Evolutionary conservation across 2,329 filamentous ascomycete genomes (phyloP).

Genomic region (Monilinia fructigena): DNA sequence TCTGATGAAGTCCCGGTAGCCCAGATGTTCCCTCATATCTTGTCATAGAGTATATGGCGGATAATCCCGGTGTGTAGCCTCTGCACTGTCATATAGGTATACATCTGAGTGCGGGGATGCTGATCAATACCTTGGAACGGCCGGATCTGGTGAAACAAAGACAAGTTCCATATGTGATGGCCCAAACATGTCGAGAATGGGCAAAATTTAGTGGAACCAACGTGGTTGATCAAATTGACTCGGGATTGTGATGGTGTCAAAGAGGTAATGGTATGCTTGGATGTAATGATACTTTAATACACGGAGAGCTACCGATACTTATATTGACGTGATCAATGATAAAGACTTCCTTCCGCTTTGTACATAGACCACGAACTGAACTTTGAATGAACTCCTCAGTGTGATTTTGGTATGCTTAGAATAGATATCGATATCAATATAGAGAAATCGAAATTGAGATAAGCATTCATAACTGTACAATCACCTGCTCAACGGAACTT

Average conservation of each 20-base stretch:
- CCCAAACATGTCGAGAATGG: constrained; percentile 54
- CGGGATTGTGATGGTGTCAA: constrained; percentile 40
- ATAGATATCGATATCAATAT: too few relatives aligned
- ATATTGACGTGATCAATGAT: too few relatives aligned
- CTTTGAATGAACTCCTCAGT: too few relatives aligned
- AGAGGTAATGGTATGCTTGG: too few relatives aligned
- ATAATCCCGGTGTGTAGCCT: constrained; percentile 55
- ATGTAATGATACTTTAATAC: too few relatives aligned
- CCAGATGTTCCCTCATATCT: constrained; percentile 36
- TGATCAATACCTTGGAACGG: constrained; percentile 39
- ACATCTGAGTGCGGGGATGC: constrained; percentile 46
- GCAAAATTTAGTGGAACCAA: constrained; percentile 48
- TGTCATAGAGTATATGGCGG: constrained; percentile 47
- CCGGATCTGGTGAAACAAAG: constrained; percentile 43
- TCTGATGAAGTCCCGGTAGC: constrained; percentile 39
- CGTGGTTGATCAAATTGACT: constrained; percentile 52
- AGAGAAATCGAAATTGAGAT: too few relatives aligned
- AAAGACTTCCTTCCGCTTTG: too few relatives aligned
- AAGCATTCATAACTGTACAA: too few relatives aligned
- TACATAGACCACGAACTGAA: too few relatives aligned
- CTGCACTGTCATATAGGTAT: constrained; percentile 51
- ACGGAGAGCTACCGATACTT: too few relatives aligned
- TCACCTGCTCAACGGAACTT: too few relatives aligned
- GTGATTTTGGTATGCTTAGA: too few relatives aligned
- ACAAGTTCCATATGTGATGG: constrained; percentile 48